These are phyloP conservation scores for Suillus americanus DNA, from an alignment of 768 basidiomycete genomes.

Conservation along the genomic window DNA sequence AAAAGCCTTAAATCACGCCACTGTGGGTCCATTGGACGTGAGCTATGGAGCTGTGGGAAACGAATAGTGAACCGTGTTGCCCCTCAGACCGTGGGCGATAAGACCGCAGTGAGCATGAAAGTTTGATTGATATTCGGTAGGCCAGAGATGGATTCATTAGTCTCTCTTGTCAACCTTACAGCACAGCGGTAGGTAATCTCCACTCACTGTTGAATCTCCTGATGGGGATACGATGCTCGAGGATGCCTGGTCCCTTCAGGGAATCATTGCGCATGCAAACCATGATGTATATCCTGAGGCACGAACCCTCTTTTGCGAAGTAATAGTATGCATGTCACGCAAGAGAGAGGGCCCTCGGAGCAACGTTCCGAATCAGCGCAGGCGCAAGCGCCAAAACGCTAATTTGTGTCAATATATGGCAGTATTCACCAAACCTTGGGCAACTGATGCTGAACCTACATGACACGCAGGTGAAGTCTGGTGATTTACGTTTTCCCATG, in stretches of 20 bases:
- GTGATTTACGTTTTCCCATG: background rate
- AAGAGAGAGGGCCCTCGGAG: background rate
- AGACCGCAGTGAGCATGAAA: background rate
- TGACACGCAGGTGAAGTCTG: background rate
- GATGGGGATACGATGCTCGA: background rate
- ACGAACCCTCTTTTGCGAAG: constrained; percentile 1
- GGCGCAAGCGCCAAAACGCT: background rate
- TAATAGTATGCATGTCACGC: background rate
- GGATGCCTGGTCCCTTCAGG: background rate
- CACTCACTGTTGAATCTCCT: background rate
- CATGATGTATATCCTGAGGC: background rate
- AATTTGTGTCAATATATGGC: background rate
- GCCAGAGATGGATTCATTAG: background rate
- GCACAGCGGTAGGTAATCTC: background rate
- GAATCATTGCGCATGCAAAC: background rate
- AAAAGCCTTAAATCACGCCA: background rate
- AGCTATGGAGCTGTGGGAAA: constrained; percentile 2
- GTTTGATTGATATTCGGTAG: background rate
- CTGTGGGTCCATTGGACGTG: background rate
- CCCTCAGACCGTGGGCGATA: background rate
- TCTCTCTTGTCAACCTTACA: background rate
- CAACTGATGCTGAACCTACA: background rate
- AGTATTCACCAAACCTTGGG: background rate
- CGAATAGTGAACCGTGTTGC: background rate
- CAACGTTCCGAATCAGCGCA: background rate